phyloP scores from a whole-genome alignment of 768 basidiomycete species.

The Nidularia sp. region DNA sequence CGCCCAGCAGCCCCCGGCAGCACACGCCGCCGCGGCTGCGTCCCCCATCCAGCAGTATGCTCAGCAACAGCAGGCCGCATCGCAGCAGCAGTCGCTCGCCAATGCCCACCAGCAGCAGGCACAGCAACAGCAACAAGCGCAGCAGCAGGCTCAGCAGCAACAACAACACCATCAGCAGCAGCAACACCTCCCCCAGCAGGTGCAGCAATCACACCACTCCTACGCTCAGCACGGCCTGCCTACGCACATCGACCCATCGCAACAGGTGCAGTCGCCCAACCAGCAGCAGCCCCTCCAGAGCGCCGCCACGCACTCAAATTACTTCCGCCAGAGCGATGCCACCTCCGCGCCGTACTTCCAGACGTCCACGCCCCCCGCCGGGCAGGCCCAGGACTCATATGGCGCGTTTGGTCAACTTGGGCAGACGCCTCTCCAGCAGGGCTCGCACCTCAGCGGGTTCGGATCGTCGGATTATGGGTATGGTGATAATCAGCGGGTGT shows the following conservation, averaged over 20 bases:
- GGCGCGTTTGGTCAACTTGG: constrained; percentile 63
- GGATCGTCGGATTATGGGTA: constrained; percentile 66
- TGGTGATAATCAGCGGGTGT: constrained; percentile 60
- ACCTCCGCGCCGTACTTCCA: constrained; percentile 64
- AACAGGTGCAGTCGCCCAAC: constrained; percentile 31
- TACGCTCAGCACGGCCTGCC: constrained; percentile 66
- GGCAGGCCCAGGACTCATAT: constrained; percentile 60
- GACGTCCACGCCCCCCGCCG: constrained; percentile 69
- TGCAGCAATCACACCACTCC: constrained; percentile 46
- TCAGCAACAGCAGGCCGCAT: constrained; percentile 29
- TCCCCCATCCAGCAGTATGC: constrained; percentile 39
- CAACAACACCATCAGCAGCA: constrained; percentile 10
- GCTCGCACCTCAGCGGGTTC: constrained; percentile 52
- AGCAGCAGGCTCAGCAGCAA: constrained; percentile 4
- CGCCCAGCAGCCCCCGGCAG: constrained; percentile 20
- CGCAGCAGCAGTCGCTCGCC: constrained; percentile 17
- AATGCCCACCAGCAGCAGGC: constrained; percentile 12
- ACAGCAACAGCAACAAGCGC: constrained; percentile 7
- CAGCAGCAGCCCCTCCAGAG: constrained; percentile 39
- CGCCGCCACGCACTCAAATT: constrained; percentile 44
- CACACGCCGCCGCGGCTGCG: constrained; percentile 22
- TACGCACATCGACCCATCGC: constrained; percentile 61
- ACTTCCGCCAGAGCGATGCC: constrained; percentile 66
- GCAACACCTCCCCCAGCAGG: constrained; percentile 32
- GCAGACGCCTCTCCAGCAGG: constrained; percentile 61